Base-by-base conservation (phyloP, 1,284 basidiomycete species). In the Microbotryum scabiosae region DNA sequence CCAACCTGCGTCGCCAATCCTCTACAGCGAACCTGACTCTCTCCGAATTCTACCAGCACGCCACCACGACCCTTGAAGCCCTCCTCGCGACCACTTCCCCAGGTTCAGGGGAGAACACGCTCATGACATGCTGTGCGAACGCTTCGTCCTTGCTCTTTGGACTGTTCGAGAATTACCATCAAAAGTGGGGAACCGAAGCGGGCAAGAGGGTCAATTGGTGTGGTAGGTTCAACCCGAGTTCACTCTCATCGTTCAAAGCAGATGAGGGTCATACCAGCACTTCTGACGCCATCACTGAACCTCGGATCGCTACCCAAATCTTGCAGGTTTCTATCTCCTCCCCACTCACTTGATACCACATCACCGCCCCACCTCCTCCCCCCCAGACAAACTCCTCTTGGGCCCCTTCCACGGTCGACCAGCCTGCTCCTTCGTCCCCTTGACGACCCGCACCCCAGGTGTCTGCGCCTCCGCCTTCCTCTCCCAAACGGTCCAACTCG, bases 321-420 rank as follows among this genome's bases (percentile, higher is more conserved):
- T 26, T 12, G 25, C 59, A 71, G 76, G 76, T n/a, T 77, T 76
- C 70, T 77, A 77, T 66, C 61, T 77, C 9, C 65, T 74, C 41
- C 75, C 75, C 0, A 70, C 71, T 3, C 67, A 76, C 26, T 69
- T 73, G 12, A 71, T 75, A 12, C 57, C 63, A 30, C 30, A 30
- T 3, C 60, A 69, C 6, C 55, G 61, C 6, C 25, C 65, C 14
- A 23, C 52, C 10, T 43, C 62, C 30, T 44, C 49, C 5, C 49
- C 9, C 3, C 55, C 3, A 3, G 63, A 69, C 1, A 73, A 70
- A 5, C 71, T 77, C 50, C 63, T 73, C 41, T 70, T 77, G 5
- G 76, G 75, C 0, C 76, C 76, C 0, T 77, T 76, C 56, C 73
- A 74, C 62, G 76, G 76, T 21, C 65, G 75, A n/a, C 76, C 76